Conservation (phyloP, 192 early-diverging fungal species). For the Spinellus fusiger region DNA sequence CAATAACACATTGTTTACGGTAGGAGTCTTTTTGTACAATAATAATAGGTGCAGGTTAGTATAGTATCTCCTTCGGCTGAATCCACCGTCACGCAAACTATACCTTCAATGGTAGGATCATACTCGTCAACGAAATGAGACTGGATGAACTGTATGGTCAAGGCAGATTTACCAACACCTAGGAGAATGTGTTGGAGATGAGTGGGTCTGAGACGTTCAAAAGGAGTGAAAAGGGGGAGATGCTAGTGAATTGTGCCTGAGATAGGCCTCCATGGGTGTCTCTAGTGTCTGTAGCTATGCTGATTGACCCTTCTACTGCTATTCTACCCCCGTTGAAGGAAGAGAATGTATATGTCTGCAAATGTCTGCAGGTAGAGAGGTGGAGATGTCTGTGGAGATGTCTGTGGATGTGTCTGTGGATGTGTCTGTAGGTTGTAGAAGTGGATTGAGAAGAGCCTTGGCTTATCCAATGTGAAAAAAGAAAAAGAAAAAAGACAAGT, state of each 20-base stretch:
- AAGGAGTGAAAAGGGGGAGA: too few relatives aligned
- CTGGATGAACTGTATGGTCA: constrained; percentile 82
- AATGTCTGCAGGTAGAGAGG: too few relatives aligned
- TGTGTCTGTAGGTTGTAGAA: too few relatives aligned
- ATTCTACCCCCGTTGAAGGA: too few relatives aligned
- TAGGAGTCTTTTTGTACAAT: constrained; percentile 67
- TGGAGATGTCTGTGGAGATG: too few relatives aligned
- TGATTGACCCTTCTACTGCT: neutral
- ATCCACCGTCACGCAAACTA: neutral
- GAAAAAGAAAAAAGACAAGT: too few relatives aligned
- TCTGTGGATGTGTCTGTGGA: too few relatives aligned
- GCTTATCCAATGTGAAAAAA: too few relatives aligned
- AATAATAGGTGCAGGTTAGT: neutral
- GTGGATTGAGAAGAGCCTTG: too few relatives aligned
- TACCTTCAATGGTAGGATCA: constrained; percentile 96
- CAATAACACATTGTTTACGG: constrained; percentile 92
- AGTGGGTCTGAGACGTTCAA: neutral
- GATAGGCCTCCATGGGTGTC: too few relatives aligned
- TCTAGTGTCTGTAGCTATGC: neutral
- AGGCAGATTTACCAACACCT: constrained; percentile 78
- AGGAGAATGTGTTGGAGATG: neutral
- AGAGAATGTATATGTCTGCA: neutral
- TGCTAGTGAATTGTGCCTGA: neutral
- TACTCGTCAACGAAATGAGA: constrained; percentile 88
- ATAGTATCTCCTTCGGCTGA: neutral